Conservation (phyloP, 257 asterid species). For the Solanum chiquidenum region DNA sequence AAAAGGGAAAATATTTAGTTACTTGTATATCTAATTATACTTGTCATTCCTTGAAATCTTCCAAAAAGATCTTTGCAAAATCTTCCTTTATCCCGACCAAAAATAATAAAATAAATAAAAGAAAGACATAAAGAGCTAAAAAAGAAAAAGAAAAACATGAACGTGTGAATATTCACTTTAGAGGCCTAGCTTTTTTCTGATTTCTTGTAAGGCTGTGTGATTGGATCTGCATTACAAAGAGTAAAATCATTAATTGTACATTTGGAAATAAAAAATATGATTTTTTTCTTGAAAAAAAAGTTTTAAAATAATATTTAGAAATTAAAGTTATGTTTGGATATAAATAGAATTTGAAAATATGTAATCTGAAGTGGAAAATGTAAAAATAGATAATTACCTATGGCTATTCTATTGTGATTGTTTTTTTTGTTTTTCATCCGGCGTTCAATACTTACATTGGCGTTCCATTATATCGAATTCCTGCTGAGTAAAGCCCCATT, state of each 20-base stretch:
- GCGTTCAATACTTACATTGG: no score
- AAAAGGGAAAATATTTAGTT: no score
- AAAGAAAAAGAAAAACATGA: not conserved
- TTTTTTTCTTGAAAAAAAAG: no score
- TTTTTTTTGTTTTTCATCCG: fast-evolving
- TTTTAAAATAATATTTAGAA: no score
- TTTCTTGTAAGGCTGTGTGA: not conserved
- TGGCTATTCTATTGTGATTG: not conserved
- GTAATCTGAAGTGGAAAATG: no score
- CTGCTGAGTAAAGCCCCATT: no score
- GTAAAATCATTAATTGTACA: not conserved
- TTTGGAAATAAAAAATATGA: not conserved
- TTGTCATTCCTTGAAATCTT: no score
- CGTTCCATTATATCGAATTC: no score
- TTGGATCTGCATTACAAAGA: not conserved
- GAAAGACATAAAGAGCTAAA: not conserved
- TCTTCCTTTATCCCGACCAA: not conserved
- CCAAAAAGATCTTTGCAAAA: not conserved
- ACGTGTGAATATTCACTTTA: not conserved
- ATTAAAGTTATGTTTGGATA: not conserved
- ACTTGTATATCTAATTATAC: no score
- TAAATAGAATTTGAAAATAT: no score
- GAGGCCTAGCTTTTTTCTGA: not conserved
- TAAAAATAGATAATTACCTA: no score
- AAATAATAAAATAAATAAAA: not conserved